Evolutionary conservation across 2,329 filamentous ascomycete species (phyloP), one percentile per base, ranked within the genome.

Genomic region (Fusarium algeriense): DNA sequence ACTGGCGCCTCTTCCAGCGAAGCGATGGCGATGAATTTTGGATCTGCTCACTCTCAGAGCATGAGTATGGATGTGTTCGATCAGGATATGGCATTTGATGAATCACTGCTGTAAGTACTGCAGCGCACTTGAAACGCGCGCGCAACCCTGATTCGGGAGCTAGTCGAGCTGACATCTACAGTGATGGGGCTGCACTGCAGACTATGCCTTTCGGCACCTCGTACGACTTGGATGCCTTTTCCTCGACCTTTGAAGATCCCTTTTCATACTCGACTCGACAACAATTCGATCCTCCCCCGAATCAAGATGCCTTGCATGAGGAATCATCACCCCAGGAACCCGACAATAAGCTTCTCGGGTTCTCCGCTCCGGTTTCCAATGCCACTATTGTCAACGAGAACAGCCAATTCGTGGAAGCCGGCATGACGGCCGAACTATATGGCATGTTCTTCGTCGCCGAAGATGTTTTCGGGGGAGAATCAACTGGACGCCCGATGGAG

Each of bases 381-480:
- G 84, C 86, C 38, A 86, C 87, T 7, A 82, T 93, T 11, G 80
- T 94, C 52, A 92, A 93, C 73, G 91, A 92, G 69, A 81, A 85
- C 10, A 90, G 89, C 56, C 86, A 90, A 53, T 85, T 88, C 64
- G 87, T 88, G 34, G 89, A 92, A 59, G 84, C 92, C 14, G 85
- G 83, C 74, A 90, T 95, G 85, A 87, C 87, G 26, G 92, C 92
- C 62, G 92, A 95, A 81, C 84, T 95, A 15, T 93, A 94, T 76
- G 93, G 93, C 86, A 95, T 95, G 92, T 95, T 95, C 85, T 94
- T 95, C 78, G 88, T 95, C 30, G 93, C 93, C 46, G 93, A 95
- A 78, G 92, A 93, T 75, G 92, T 94, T 8, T 95, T 93, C 84
- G 80, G 90, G 80, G 81, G 88, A 82, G 83, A 89, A 53, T 85